Evolutionary conservation across 2,329 filamentous ascomycete genomes (phyloP).

Genomic region (Sclerotinia spermophila): DNA sequence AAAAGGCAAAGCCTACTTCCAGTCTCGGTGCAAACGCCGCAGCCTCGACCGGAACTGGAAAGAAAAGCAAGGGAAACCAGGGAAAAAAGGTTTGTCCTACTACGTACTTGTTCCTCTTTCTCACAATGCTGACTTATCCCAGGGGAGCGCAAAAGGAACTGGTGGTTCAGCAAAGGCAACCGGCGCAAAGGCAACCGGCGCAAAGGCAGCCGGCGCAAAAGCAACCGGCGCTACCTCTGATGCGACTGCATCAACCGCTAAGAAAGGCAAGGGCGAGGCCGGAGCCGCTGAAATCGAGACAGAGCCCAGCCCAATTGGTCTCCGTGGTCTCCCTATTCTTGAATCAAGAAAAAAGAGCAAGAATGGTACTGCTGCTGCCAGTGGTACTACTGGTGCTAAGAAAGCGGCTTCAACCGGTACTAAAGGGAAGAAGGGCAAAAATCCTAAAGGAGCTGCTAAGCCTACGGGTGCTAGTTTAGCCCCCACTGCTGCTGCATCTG

Average conservation of each 20-base stretch:
- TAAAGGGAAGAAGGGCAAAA: neutral
- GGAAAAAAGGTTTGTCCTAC: neutral
- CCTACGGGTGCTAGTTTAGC: neutral
- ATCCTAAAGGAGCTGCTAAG: neutral
- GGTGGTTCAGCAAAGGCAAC: neutral
- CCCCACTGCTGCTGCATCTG: neutral
- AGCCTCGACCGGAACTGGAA: slow-evolving; percentile 9
- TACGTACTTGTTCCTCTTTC: too few relatives aligned
- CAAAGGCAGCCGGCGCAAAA: neutral
- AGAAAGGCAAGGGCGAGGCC: slow-evolving; percentile 21
- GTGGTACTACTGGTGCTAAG: neutral
- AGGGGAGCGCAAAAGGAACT: neutral
- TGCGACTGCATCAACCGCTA: neutral
- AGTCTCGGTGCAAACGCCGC: neutral
- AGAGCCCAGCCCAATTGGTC: slow-evolving; percentile 22
- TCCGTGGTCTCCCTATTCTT: slow-evolving; percentile 23
- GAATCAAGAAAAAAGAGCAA: slow-evolving; percentile 26
- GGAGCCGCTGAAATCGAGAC: neutral
- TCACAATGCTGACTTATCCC: neutral
- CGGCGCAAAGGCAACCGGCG: too few relatives aligned
- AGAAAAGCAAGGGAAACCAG: slow-evolving; percentile 11
- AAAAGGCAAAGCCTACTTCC: neutral
- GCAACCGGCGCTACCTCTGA: neutral
- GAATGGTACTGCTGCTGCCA: slow-evolving; percentile 21
- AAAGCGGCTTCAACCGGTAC: neutral